These are phyloP conservation scores for Eragrostis curvula DNA, from an alignment of 176 grass and related monocot species.

Conservation along the genomic window DNA sequence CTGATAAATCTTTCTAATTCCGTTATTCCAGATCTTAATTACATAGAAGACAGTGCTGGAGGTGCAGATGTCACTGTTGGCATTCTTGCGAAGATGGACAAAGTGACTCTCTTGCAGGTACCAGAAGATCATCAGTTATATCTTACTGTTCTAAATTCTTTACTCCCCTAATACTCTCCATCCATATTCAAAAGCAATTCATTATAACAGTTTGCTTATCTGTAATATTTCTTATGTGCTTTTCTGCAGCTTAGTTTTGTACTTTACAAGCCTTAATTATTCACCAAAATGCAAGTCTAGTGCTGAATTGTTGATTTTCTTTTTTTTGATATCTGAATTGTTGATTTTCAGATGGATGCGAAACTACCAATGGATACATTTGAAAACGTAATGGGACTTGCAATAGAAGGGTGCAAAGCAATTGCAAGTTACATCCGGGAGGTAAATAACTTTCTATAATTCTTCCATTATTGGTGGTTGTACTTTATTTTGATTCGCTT, in stretches of 20 bases:
- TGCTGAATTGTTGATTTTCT: slow-evolving; percentile 35
- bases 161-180: neutral
- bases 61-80: slow-evolving; percentile 91
- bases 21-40: slow-evolving; percentile 82
- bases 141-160: neutral
- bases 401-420: slow-evolving; percentile 95
- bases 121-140: slow-evolving; percentile 28
- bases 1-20: slow-evolving; percentile 20
- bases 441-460: slow-evolving; percentile 47
- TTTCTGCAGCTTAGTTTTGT: neutral
- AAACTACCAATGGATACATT: slow-evolving; percentile 92
- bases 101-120: slow-evolving; percentile 97
- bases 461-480: too few species aligned
- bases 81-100: slow-evolving; percentile 91
- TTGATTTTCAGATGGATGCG: slow-evolving; percentile 78
- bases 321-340: too few species aligned
- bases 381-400: slow-evolving; percentile 93
- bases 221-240: neutral
- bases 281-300: slow-evolving; percentile 30
- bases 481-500: slow-evolving; percentile 21
- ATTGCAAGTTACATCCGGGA: slow-evolving; percentile 79
- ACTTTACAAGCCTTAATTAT: slow-evolving; percentile 19
- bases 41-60: slow-evolving; percentile 91
- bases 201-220: slow-evolving; percentile 22
- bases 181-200: neutral